phyloP scores from a whole-genome alignment of 257 asterid genomes.

The Lycium ferocissimum region DNA sequence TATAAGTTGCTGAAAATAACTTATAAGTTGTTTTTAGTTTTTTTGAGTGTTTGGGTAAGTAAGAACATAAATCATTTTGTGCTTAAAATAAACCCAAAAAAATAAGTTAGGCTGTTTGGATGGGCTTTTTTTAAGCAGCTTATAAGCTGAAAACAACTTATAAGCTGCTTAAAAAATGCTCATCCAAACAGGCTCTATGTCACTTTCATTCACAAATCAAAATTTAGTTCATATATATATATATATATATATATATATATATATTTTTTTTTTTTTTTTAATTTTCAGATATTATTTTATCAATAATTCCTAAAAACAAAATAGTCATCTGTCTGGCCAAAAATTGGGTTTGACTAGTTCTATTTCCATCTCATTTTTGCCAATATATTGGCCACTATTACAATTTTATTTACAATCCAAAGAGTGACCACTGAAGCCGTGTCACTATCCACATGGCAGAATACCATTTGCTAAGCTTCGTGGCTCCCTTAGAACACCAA shows the following conservation, averaged over 20 bases:
- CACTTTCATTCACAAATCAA: neutral
- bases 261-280: no score
- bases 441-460: neutral
- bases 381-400: neutral
- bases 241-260: no score
- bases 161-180: no score
- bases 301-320: neutral
- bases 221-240: neutral
- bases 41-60: no score
- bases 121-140: no score
- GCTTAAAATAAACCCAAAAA: no score
- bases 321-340: neutral
- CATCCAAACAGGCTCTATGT: neutral
- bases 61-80: no score
- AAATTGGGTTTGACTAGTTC: neutral
- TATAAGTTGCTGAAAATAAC: no score
- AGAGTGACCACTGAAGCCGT: constrained; percentile 3
- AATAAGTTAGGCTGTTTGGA: no score
- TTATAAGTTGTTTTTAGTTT: no score
- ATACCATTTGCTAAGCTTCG: constrained; percentile 21
- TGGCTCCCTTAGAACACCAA: neutral
- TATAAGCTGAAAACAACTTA: no score
- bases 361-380: neutral
- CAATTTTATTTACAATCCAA: neutral
- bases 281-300: neutral